phyloP scores from a whole-genome alignment of 2,329 filamentous ascomycete species.

The Paecilomyces dactylethromorphus region DNA sequence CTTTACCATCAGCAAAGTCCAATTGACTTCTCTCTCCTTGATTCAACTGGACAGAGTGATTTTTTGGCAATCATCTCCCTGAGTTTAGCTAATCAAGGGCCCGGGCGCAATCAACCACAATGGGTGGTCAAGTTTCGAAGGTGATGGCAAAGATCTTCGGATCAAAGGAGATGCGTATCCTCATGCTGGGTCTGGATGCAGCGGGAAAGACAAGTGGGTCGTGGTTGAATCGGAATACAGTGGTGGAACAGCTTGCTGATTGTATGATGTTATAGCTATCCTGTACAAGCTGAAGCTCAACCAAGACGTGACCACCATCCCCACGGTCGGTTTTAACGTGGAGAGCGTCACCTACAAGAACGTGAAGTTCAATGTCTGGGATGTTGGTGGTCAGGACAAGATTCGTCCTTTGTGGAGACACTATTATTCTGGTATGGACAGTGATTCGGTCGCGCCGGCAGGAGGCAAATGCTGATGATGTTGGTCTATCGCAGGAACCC shows the following conservation, averaged over 20 bases:
- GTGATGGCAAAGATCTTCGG: constrained; percentile 98
- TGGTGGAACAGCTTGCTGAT: constrained; percentile 1
- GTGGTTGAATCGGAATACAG: neutral
- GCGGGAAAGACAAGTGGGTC: constrained; percentile 83
- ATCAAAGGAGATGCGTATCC: constrained; percentile 96
- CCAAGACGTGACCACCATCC: constrained; percentile 96
- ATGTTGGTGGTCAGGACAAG: constrained; percentile 98
- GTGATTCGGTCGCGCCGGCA: neutral
- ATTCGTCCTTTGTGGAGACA: constrained; percentile 95
- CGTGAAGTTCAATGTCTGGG: constrained; percentile 99
- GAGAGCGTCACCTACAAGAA: constrained; percentile 99
- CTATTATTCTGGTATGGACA: constrained; percentile 74
- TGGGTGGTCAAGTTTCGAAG: constrained; percentile 92
- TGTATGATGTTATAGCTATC: constrained; percentile 55
- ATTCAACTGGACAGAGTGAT: neutral
- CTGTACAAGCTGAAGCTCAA: constrained; percentile 98
- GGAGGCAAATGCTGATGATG: neutral
- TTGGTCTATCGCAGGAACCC: constrained; percentile 59
- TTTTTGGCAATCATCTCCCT: neutral
- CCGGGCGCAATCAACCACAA: constrained; percentile 40
- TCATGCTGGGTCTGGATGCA: constrained; percentile 97
- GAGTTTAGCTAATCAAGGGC: neutral
- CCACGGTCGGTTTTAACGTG: constrained; percentile 98
- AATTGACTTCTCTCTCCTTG: neutral
- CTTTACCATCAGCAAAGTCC: neutral